Evolutionary conservation across 1,284 basidiomycete species (phyloP).

Genomic region (Leccinum fallax): DNA sequence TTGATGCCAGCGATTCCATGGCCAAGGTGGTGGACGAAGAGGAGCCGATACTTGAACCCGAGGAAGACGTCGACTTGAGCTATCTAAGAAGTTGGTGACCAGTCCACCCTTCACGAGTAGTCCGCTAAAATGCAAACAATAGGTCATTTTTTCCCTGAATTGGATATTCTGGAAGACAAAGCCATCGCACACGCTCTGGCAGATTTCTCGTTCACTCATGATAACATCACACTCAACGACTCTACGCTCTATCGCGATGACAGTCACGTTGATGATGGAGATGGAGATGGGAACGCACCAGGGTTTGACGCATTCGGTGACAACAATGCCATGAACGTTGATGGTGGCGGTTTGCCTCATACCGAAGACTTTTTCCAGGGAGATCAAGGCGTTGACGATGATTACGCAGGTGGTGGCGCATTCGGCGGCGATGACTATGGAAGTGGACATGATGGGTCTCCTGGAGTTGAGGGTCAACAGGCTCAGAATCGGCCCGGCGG

Average conservation of each 20-base stretch:
- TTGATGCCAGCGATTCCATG: slow-evolving; percentile 93
- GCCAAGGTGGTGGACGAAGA: slow-evolving; percentile 78
- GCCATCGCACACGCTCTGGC: slow-evolving; percentile 81
- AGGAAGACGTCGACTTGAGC: slow-evolving; percentile 69
- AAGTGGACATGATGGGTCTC: slow-evolving; percentile 43
- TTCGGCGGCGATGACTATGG: slow-evolving; percentile 50
- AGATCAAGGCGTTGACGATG: slow-evolving; percentile 67
- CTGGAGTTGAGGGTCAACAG: slow-evolving; percentile 42
- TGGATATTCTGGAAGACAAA: slow-evolving; percentile 63
- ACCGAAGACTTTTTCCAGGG: slow-evolving; percentile 81
- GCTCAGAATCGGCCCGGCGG: slow-evolving; percentile 46
- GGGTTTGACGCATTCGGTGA: slow-evolving; percentile 31
- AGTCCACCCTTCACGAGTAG: slow-evolving; percentile 4
- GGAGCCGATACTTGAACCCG: slow-evolving; percentile 61
- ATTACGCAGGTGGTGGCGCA: slow-evolving; percentile 47
- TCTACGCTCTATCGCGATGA: slow-evolving; percentile 57
- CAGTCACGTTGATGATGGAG: slow-evolving; percentile 45
- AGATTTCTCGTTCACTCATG: slow-evolving; percentile 77
- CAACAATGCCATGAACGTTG: slow-evolving; percentile 47
- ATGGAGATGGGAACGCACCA: slow-evolving; percentile 49
- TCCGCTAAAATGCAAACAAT: slow-evolving; percentile 18
- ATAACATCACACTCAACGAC: slow-evolving; percentile 64
- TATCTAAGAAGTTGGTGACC: slow-evolving; percentile 63
- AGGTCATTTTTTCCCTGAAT: slow-evolving; percentile 71
- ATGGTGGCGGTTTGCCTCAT: slow-evolving; percentile 47